Base-by-base conservation (phyloP, 306 rosid genomes). In the Cucurbita pepo region DNA sequence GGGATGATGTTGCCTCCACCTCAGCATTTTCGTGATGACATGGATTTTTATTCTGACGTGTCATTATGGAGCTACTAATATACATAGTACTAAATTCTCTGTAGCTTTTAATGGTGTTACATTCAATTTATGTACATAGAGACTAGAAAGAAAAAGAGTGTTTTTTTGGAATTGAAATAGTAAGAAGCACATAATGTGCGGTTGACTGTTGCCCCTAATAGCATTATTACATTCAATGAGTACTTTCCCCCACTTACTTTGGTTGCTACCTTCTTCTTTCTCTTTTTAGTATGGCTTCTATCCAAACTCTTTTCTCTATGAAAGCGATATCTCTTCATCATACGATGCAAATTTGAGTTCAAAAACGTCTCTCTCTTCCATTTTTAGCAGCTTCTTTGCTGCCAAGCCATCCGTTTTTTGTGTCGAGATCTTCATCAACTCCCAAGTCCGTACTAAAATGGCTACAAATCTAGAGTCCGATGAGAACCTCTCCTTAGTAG, bases 11-110 rank as follows among this genome's bases (percentile, higher is more conserved):
- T 83, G 82, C 78, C 92, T 7, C 95, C 97, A 0, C 86, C 88
- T 45, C 88, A 82, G 34, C 72, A 62, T 41, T 69, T 41, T 40
- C 74, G 72, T 34, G 85, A 80, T 77, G 88, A 83, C 82, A 22
- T 61, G 85, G 97, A 85, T 0, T 13, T 56, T 70, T 75, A 77
- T 37, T 77, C 76, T 80, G 91, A 89, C 38, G 77, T 92, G 77
- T 81, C 92, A 65, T 76, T 92, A 6, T 89, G 97, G 97, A 92
- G 87, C 80, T 82, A 78, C 63, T 86, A 88, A 44, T 85, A 36
- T 71, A 67, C 7, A 9, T 60, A 60, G 21, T 59, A 34, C 36
- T 37, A 15, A 13, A 34, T 14, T 13, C 34, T 30, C 34, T 2
- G 34, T 30, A 30, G 34, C 34, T 30, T 30, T 30, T 30, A 30